A percentile compares a stretch with the other conserved stretches of the same genome.
These are phyloP conservation scores for Acer negundo DNA, from an alignment of 345 rosid genomes.

Conservation along the genomic window DNA sequence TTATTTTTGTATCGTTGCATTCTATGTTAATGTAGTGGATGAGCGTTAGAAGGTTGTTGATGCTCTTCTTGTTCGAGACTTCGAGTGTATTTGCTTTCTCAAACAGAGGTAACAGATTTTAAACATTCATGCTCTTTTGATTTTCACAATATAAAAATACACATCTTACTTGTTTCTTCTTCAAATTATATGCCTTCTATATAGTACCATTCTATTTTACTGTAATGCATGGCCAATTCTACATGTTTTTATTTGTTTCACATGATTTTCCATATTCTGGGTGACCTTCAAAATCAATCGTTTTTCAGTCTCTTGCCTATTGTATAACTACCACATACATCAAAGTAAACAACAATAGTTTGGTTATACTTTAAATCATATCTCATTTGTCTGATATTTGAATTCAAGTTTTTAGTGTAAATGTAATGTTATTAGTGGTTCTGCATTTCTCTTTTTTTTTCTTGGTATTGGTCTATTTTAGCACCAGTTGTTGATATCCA, in stretches of 20 bases:
- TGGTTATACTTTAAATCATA: not conserved
- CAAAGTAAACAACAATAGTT: not conserved
- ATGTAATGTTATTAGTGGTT: not conserved
- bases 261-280: not conserved
- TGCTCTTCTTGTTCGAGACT: not conserved
- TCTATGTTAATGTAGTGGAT: not conserved
- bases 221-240: not conserved
- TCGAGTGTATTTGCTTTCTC: not conserved
- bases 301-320: not conserved
- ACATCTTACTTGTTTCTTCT: not conserved
- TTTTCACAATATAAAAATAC: not conserved
- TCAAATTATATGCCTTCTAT: not conserved
- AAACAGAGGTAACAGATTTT: not conserved
- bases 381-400: constrained; percentile 2
- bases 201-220: not conserved
- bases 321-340: not conserved
- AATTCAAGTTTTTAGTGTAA: not conserved
- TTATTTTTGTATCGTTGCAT: not conserved
- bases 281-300: not conserved
- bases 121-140: not conserved
- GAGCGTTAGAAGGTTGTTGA: constrained; percentile 8
- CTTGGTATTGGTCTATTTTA: not conserved
- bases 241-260: not conserved
- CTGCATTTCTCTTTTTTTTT: not conserved
- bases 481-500: not conserved